Percentiles rank a stretch among this genome's conserved stretches.
Conservation (phyloP, 306 rosid species). For the Mimosa pudica region DNA sequence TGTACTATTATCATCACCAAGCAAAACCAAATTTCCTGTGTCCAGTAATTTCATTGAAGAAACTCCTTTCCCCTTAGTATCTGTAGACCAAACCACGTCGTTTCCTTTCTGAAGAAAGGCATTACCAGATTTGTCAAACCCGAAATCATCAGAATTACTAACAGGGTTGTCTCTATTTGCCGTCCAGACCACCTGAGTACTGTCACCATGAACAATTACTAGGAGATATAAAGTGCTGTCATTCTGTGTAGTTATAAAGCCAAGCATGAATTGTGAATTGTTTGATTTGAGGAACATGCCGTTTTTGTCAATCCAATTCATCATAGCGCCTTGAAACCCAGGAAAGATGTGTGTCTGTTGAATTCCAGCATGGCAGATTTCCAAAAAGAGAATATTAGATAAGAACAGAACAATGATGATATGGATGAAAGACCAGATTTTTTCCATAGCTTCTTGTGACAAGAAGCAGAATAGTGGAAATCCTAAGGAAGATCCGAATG, state of each 20-base stretch:
- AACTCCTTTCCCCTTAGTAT: slow-evolving; percentile 52
- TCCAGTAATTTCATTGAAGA: slow-evolving; percentile 66
- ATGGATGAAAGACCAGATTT: slow-evolving; percentile 29
- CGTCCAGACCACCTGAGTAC: slow-evolving; percentile 55
- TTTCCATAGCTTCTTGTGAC: slow-evolving; percentile 48
- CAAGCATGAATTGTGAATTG: slow-evolving; percentile 50
- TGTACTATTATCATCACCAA: slow-evolving; percentile 41
- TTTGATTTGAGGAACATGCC: slow-evolving; percentile 70
- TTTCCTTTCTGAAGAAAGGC: slow-evolving; percentile 51
- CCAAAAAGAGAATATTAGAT: slow-evolving; percentile 29
- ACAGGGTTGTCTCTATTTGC: slow-evolving; percentile 75
- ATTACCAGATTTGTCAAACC: slow-evolving; percentile 64
- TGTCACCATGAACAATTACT: slow-evolving; percentile 46
- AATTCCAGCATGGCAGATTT: slow-evolving; percentile 49
- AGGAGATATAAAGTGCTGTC: slow-evolving; percentile 61
- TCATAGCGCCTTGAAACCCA: slow-evolving; percentile 59
- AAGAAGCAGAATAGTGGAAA: neutral
- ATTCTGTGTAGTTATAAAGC: slow-evolving; percentile 49
- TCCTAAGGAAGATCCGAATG: neutral
- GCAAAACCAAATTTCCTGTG: slow-evolving; percentile 75
- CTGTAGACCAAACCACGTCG: slow-evolving; percentile 64
- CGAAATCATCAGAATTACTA: slow-evolving; percentile 64
- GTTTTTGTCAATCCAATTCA: slow-evolving; percentile 62
- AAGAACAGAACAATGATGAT: slow-evolving; percentile 32
- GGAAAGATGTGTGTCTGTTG: slow-evolving; percentile 45